Evolutionary conservation across 2,329 filamentous ascomycete species (phyloP).

Genomic region (Aspergillus cejpii): DNA sequence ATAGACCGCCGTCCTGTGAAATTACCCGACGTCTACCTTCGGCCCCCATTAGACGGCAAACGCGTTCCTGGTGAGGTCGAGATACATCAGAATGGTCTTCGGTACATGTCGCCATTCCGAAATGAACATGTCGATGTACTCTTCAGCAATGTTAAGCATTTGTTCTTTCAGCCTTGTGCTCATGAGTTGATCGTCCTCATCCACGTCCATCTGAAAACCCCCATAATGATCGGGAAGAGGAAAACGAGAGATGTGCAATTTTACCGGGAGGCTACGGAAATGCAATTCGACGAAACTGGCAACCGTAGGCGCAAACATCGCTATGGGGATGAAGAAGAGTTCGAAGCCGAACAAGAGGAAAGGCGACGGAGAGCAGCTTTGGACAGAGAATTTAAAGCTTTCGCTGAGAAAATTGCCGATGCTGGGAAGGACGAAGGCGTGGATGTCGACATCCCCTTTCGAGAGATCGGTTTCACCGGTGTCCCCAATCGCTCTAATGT

Average conservation of each 20-base stretch:
- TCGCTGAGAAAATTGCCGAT: conserved; percentile 95
- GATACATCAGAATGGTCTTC: conserved; percentile 97
- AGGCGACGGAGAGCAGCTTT: conserved; percentile 82
- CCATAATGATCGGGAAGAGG: conserved; percentile 96
- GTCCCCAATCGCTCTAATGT: conserved; percentile 95
- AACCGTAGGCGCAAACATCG: conserved; percentile 97
- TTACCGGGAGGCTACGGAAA: conserved; percentile 94
- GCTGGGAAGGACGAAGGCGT: conserved; percentile 85
- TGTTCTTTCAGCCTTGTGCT: conserved; percentile 97
- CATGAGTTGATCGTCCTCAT: conserved; percentile 97
- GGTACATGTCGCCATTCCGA: conserved; percentile 77
- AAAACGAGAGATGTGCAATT: conserved; percentile 99
- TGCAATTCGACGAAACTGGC: conserved; percentile 97
- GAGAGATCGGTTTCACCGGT: conserved; percentile 93
- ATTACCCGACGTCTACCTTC: conserved; percentile 90
- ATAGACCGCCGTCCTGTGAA: conserved; percentile 80
- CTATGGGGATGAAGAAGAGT: conserved; percentile 97
- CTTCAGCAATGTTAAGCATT: conserved; percentile 96
- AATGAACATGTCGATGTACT: conserved; percentile 85
- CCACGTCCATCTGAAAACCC: conserved; percentile 94
- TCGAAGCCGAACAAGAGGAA: conserved; percentile 97
- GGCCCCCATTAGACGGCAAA: conserved; percentile 92
- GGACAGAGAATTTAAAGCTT: conserved; percentile 91
- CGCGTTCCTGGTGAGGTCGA: conserved; percentile 92
- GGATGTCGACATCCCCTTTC: conserved; percentile 92